Conservation (phyloP, 2,329 filamentous ascomycete species). For the Magnaporthiopsis rhizophila region DNA sequence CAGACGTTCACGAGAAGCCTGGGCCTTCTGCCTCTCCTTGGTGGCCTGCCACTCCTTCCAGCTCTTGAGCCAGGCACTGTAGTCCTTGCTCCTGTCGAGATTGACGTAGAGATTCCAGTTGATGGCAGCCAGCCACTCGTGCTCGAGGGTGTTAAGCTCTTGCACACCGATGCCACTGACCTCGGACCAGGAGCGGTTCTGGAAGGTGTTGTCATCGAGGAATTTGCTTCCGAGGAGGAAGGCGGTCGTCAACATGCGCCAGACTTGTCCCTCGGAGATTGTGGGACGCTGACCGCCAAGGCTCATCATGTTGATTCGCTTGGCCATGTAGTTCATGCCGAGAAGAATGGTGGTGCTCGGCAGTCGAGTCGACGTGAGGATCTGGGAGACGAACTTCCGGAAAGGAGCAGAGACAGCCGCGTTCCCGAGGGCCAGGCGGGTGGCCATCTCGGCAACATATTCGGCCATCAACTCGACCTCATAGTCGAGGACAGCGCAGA, state of each 20-base stretch:
- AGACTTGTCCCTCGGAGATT: slow-evolving; percentile 63
- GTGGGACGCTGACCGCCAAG: slow-evolving; percentile 30
- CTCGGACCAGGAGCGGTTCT: slow-evolving; percentile 94
- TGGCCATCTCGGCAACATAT: slow-evolving; percentile 85
- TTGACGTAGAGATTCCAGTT: slow-evolving; percentile 83
- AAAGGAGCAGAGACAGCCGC: slow-evolving; percentile 49
- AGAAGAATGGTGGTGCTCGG: slow-evolving; percentile 87
- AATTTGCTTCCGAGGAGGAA: slow-evolving; percentile 91
- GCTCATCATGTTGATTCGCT: slow-evolving; percentile 70
- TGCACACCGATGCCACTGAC: slow-evolving; percentile 81
- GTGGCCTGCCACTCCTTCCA: slow-evolving; percentile 49
- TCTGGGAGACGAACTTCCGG: slow-evolving; percentile 86
- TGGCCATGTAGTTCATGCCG: slow-evolving; percentile 82
- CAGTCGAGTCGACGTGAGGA: slow-evolving; percentile 80
- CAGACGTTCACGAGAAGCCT: slow-evolving; percentile 41
- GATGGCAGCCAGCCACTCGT: slow-evolving; percentile 79
- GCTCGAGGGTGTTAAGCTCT: slow-evolving; percentile 79
- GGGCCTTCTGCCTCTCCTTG: slow-evolving; percentile 40
- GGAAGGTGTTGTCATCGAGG: slow-evolving; percentile 93
- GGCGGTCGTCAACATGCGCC: slow-evolving; percentile 78
- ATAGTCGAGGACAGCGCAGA: slow-evolving; percentile 91
- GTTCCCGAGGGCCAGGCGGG: slow-evolving; percentile 51
- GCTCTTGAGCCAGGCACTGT: slow-evolving; percentile 53
- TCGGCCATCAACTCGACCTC: slow-evolving; percentile 95
- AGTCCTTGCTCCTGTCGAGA: slow-evolving; percentile 66